A percentile compares a stretch with the other conserved stretches of the same genome.
phyloP scores from a whole-genome alignment of 768 basidiomycete genomes.

The Chalciporus sphaerocephalus region DNA sequence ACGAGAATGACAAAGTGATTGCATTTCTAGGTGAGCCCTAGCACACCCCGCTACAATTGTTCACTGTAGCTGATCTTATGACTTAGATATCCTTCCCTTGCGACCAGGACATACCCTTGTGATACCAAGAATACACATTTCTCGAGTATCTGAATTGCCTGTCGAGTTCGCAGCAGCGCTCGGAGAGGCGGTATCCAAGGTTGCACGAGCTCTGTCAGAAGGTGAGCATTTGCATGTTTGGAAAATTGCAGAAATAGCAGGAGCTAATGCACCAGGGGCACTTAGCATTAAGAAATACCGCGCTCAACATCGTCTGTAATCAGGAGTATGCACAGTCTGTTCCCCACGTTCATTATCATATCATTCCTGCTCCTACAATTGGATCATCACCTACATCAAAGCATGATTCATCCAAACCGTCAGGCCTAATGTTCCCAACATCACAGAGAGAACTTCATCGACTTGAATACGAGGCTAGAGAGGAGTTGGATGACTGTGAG shows the following conservation, averaged over 20 bases:
- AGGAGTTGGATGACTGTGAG: conserved; percentile 57
- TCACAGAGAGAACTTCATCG: conserved; percentile 54
- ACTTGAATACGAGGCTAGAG: conserved; percentile 53
- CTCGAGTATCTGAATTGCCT: conserved; percentile 63
- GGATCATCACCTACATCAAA: conserved; percentile 12
- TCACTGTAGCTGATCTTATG: not conserved
- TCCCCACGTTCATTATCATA: conserved; percentile 76
- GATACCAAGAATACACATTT: conserved; percentile 61
- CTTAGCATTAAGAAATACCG: conserved; percentile 49
- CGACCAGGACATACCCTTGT: conserved; percentile 65
- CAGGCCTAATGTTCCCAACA: conserved; percentile 23
- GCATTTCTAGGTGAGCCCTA: conserved; percentile 54
- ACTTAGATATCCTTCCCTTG: conserved; percentile 61
- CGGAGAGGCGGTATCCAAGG: conserved; percentile 55
- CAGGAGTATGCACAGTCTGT: conserved; percentile 81
- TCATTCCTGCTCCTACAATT: conserved; percentile 65
- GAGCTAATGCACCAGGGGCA: not conserved
- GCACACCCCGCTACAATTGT: not conserved
- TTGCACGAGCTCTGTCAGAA: conserved; percentile 58
- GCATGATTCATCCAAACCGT: not conserved
- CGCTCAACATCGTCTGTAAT: conserved; percentile 72
- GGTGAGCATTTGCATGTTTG: conserved; percentile 38
- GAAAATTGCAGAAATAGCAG: not conserved
- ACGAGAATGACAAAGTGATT: conserved; percentile 59
- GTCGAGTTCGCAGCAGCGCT: conserved; percentile 53